Percentiles rank a stretch among this genome's conserved stretches.
Evolutionary conservation across 352 stramenopile genomes (phyloP).

Genomic region (Phytophthora europaea): DNA sequence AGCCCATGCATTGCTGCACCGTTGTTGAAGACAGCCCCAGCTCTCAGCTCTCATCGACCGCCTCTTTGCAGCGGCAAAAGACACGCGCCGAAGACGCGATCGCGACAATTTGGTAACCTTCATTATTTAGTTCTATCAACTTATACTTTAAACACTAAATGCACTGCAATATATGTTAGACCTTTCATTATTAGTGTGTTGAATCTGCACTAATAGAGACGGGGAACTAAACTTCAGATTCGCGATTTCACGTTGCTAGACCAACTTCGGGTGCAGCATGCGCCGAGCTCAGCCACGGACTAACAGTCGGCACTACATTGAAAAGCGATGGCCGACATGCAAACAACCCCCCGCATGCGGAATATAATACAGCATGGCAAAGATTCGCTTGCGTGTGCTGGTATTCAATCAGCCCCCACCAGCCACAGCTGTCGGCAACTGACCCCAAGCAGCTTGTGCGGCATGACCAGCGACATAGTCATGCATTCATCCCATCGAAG

Average conservation of each 20-base stretch:
- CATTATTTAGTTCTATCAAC: neutral
- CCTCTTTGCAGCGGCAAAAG: conserved; percentile 6
- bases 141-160: neutral
- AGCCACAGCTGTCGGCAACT: conserved; percentile 14
- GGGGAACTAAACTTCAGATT: neutral
- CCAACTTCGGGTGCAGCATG: no score
- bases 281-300: no score
- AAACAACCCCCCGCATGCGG: no score
- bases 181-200: neutral
- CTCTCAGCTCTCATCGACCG: neutral
- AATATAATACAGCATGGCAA: neutral
- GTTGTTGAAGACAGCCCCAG: conserved; percentile 10
- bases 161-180: neutral
- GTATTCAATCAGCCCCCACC: conserved; percentile 1
- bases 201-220: neutral
- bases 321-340: no score
- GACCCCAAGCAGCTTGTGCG: neutral
- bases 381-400: neutral
- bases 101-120: neutral
- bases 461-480: conserved; percentile 16
- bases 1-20: neutral
- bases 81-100: neutral
- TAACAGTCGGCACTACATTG: no score
- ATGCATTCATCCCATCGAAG: conserved; percentile 18
- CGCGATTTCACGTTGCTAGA: no score